Percentiles rank a stretch among this genome's conserved stretches.
These are phyloP conservation scores for Eucalyptus cloeziana DNA, from an alignment of 345 rosid genomes.

Conservation along the genomic window DNA sequence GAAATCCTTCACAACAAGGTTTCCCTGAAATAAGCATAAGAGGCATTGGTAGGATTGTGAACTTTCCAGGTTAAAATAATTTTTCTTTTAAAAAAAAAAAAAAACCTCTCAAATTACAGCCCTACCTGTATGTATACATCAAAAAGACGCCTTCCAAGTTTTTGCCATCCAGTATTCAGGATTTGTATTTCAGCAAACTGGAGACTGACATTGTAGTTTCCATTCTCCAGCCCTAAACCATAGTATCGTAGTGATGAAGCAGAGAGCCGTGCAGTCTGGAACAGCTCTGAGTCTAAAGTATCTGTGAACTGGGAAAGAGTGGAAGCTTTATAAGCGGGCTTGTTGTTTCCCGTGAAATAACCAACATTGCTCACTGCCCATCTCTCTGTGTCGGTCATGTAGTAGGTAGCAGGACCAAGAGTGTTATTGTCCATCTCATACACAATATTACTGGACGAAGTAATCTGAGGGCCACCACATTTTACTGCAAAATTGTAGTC, in stretches of 20 bases:
- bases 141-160: conserved; percentile 37
- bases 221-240: conserved; percentile 79
- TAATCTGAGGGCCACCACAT: conserved; percentile 53
- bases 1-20: conserved; percentile 34
- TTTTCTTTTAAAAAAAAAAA: not conserved
- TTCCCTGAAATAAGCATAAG: conserved; percentile 16
- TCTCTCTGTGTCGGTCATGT: conserved; percentile 15
- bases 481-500: conserved; percentile 51
- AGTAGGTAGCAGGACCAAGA: conserved; percentile 56
- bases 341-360: conserved; percentile 9
- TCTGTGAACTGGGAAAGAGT: conserved; percentile 17
- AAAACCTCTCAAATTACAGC: not conserved
- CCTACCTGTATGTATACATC: conserved; percentile 45
- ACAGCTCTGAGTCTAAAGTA: conserved; percentile 21
- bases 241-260: conserved; percentile 69
- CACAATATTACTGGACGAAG: conserved; percentile 10
- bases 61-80: not conserved
- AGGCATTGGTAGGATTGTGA: not conserved
- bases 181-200: conserved; percentile 31
- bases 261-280: conserved; percentile 53
- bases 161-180: conserved; percentile 12
- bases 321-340: conserved; percentile 7
- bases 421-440: conserved; percentile 37
- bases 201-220: conserved; percentile 45
- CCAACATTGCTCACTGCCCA: conserved; percentile 48